Conservation (phyloP, 805 yeast species). For the Scheffersomyces coipomensis region DNA sequence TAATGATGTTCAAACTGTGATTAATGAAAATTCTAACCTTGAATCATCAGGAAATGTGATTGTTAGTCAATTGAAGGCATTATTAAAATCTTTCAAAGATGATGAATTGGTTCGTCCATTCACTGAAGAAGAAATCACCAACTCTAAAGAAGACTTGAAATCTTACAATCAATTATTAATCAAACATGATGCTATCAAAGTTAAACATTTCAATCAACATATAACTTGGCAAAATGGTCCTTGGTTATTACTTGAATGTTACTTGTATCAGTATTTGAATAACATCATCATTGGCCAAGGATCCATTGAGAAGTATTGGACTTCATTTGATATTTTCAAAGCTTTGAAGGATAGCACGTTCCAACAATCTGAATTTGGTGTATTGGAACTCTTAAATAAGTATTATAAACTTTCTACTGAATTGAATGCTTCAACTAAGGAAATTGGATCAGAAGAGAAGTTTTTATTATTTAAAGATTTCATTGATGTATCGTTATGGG, state of each 20-base stretch:
- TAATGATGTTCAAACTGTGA: constrained; percentile 53
- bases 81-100: constrained; percentile 44
- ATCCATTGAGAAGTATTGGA: constrained; percentile 25
- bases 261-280: constrained; percentile 69
- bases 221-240: constrained; percentile 81
- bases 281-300: constrained; percentile 26
- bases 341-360: constrained; percentile 72
- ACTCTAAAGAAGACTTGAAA: constrained; percentile 44
- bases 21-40: constrained; percentile 19
- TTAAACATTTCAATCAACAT: no score
- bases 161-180: constrained; percentile 60
- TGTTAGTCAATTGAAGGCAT: constrained; percentile 15
- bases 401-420: constrained; percentile 38
- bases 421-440: constrained; percentile 31
- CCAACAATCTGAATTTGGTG: constrained; percentile 70
- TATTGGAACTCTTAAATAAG: constrained; percentile 74
- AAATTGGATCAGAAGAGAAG: constrained; percentile 34
- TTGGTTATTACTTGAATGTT: constrained; percentile 88
- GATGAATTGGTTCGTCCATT: constrained; percentile 33
- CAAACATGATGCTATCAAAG: constrained; percentile 15
- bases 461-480: constrained; percentile 74
- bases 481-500: constrained; percentile 91
- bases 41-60: constrained; percentile 49
- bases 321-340: constrained; percentile 70
- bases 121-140: constrained; percentile 29